Evolutionary conservation across 2,329 filamentous ascomycete genomes (phyloP), one percentile per base, ranked within the genome.

Genomic region (Dactylella cylindrospora): DNA sequence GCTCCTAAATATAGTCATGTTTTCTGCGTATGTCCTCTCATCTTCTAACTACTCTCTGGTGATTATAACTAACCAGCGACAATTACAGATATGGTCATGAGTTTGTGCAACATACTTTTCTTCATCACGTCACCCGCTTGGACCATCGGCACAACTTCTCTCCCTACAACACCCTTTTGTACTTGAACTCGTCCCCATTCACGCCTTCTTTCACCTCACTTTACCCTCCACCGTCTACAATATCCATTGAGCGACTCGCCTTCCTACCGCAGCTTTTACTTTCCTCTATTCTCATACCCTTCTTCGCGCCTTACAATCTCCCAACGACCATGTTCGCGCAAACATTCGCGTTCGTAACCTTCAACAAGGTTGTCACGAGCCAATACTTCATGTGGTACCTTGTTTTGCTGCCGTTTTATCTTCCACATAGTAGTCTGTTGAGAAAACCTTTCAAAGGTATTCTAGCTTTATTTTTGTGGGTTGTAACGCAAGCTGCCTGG

Each of bases 371-470:
- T 65, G 97, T 91, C 79, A 98, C 93, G 2, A 95, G 90, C 70
- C 44, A 95, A 89, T 98, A 98, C 73, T 98, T 98, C 73, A 80
- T 98, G 43, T 98, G 93, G 93, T 97, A 98, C 74, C 84, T 96
- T 74, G 82, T 96, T 66, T 88, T 98, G 68, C 77, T 97, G 2
- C 93, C 93, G 0, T 84, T 96, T 43, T 95, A 96, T 71, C 83
- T 98, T 0, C 90, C 91, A 0, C 75, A 75, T 29, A 96, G 90
- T 0, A 85, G 85, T 0, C 78, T 96, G 10, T 74, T 94, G 0
- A 74, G 72, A 3, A 77, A 74, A 2, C 81, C 81, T 0, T 69
- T 70, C 4, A 73, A 85, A 2, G 93, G 93, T 1, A 59, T 86
- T 1, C 68, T 76, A 0, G 87, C 87, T 0, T 76, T 88, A 4